A percentile compares a stretch with the other conserved stretches of the same genome.
These are phyloP conservation scores for Colletotrichum sp. DNA, from an alignment of 2,329 filamentous ascomycete genomes.

Conservation along the genomic window DNA sequence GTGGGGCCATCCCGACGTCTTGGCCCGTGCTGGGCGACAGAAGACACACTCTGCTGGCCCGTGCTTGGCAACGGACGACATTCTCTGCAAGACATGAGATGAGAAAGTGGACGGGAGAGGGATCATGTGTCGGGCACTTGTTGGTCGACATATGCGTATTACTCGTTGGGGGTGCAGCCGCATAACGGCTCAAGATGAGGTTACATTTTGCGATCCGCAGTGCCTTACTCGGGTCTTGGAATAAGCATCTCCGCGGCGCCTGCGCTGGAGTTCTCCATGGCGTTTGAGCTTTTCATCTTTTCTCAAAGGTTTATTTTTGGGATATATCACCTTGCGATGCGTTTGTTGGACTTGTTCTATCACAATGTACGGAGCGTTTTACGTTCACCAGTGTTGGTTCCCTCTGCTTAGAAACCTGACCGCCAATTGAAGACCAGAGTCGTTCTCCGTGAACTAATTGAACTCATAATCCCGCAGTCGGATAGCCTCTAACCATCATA, in stretches of 20 bases:
- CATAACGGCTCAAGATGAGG: neutral
- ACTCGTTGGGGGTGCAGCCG: rapidly evolving
- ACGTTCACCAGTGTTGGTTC: no score
- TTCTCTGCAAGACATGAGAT: neutral
- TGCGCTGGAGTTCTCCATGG: neutral
- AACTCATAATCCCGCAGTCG: no score
- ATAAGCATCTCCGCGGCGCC: neutral
- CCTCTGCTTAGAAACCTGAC: no score
- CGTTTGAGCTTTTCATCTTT: neutral
- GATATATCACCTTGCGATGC: no score
- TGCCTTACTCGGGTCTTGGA: neutral
- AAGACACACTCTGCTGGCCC: no score
- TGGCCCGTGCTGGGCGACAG: neutral
- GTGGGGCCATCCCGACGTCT: neutral
- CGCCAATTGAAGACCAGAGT: no score
- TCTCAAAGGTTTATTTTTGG: neutral
- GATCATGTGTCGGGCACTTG: rapidly evolving
- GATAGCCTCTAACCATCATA: no score
- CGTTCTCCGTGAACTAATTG: no score
- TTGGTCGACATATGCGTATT: neutral
- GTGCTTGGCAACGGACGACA: neutral
- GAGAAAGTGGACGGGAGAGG: rapidly evolving
- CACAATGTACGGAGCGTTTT: no score
- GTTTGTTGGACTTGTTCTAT: no score
- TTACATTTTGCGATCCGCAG: neutral